Conservation (phyloP, 805 yeast genomes). For the Candida incommunis region DNA sequence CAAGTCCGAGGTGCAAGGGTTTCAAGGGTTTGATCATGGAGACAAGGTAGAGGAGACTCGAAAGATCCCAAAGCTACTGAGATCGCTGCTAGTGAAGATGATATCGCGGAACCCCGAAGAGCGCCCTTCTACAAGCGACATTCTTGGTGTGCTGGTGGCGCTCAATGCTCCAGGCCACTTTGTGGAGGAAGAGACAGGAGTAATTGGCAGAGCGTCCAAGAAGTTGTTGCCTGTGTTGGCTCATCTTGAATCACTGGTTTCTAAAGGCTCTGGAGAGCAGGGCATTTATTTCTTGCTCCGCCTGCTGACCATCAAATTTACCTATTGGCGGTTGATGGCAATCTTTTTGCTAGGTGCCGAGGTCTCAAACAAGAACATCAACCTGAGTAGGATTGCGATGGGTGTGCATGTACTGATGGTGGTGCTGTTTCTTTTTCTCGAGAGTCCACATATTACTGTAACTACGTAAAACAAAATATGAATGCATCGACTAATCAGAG, state of each 20-base stretch:
- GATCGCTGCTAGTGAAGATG: slow-evolving; percentile 26
- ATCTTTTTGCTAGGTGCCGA: neutral
- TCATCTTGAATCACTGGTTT: too few species aligned
- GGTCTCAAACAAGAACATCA: neutral
- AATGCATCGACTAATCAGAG: too few species aligned
- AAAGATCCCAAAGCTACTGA: slow-evolving; percentile 17
- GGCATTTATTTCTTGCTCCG: neutral
- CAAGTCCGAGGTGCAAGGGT: slow-evolving; percentile 22
- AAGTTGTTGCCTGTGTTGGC: neutral
- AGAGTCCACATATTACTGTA: too few species aligned
- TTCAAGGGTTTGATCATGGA: slow-evolving; percentile 20
- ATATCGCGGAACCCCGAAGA: slow-evolving; percentile 22
- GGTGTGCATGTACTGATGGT: neutral
- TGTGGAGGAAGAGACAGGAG: neutral
- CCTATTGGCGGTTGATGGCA: neutral
- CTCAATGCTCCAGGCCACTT: neutral
- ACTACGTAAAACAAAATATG: too few species aligned
- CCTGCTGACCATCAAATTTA: neutral
- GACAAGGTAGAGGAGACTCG: slow-evolving; percentile 7
- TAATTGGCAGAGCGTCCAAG: neutral
- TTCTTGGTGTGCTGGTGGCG: slow-evolving; percentile 20
- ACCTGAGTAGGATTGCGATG: neutral
- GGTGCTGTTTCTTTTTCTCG: too few species aligned
- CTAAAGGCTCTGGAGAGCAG: neutral
- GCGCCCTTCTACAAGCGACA: slow-evolving; percentile 32